Evolutionary conservation across 1,284 basidiomycete genomes (phyloP), one percentile per base, ranked within the genome.

Genomic region (Termitomyces sp.): DNA sequence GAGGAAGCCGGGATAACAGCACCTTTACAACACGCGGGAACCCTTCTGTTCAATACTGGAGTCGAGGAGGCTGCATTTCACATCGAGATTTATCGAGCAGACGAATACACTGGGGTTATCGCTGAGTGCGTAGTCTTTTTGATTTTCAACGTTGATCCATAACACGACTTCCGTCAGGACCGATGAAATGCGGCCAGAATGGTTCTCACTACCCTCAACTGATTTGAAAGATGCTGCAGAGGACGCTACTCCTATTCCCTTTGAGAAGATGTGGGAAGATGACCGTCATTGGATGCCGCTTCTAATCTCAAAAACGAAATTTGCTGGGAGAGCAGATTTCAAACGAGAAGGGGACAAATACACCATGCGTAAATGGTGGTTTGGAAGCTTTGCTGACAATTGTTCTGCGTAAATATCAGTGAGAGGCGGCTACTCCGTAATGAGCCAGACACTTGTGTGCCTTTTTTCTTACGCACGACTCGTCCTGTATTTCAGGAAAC

Each of bases 1-100:
- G 89, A 93, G 73, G 89, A 92, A 69, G 79, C 87, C 4, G 85
- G 88, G 0, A 81, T 92, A 39, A 72, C 69, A 13, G 82, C 86
- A 0, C 69, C 76, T 1, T 71, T 90, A 10, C 66, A 72, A 48
- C 78, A 81, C 50, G 77, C 73, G 42, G 87, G 86, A 5, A 78
- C 73, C 3, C 66, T 89, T 14, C 69, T 88, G 51, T 90, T 88
- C 64, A 66, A 80, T 24, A 72, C 66, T 31, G 71, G 77, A 40
- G 77, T 71, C 3, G 64, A 69, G 4, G 77, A 81, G 41, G 75
- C 72, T 64, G 83, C 83, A 1, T 84, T 84, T 58, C 75, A 87
- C 49, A 84, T 89, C 52, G 80, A 85, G 43, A 71, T 89, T 3
- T 90, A 81, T 60, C 72, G 75, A 3, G 83, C 84, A 0, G 72